These are phyloP conservation scores for Gyromitra esculenta DNA, from an alignment of 2,329 filamentous ascomycete genomes.

Conservation along the genomic window DNA sequence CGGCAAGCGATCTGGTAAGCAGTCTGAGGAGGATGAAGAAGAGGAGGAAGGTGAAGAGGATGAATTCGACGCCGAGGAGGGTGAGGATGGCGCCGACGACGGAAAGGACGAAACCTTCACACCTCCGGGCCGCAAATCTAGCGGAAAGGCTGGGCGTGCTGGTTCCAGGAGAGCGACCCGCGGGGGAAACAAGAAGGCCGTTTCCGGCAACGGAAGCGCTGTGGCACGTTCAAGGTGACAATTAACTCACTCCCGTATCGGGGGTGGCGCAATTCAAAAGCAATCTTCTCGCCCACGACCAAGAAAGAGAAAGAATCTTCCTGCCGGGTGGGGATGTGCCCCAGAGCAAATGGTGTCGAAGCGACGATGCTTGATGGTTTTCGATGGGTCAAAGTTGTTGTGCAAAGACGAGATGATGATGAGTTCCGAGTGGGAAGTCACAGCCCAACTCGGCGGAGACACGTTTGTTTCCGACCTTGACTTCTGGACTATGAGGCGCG, in stretches of 20 bases:
- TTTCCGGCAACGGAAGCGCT: conserved; percentile 62
- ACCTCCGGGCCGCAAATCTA: conserved; percentile 68
- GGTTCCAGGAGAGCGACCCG: conserved; percentile 66
- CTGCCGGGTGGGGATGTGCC: conserved; percentile 90
- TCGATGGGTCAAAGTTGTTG: conserved; percentile 84
- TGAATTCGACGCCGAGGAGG: conserved; percentile 64
- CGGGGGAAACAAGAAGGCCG: conserved; percentile 56
- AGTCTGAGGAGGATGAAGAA: conserved; percentile 60
- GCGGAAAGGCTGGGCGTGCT: conserved; percentile 52
- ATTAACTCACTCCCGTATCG: conserved; percentile 75
- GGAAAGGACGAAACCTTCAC: conserved; percentile 65
- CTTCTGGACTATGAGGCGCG: conserved; percentile 85
- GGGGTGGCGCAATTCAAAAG: conserved; percentile 52
- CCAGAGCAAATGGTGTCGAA: conserved; percentile 97
- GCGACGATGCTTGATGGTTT: conserved; percentile 93
- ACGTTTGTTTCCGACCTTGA: conserved; percentile 93
- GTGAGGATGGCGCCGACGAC: conserved; percentile 71
- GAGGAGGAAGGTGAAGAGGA: conserved; percentile 64
- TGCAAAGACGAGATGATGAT: conserved; percentile 99
- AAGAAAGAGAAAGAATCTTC: conserved; percentile 93
- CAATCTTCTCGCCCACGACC: conserved; percentile 51
- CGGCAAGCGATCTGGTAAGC: conserved; percentile 49
- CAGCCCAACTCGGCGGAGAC: conserved; percentile 78
- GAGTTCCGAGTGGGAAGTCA: conserved; percentile 91
- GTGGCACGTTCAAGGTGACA: conserved; percentile 69